phyloP scores from a whole-genome alignment of 768 basidiomycete genomes.

The Kwoniella shandongensis region DNA sequence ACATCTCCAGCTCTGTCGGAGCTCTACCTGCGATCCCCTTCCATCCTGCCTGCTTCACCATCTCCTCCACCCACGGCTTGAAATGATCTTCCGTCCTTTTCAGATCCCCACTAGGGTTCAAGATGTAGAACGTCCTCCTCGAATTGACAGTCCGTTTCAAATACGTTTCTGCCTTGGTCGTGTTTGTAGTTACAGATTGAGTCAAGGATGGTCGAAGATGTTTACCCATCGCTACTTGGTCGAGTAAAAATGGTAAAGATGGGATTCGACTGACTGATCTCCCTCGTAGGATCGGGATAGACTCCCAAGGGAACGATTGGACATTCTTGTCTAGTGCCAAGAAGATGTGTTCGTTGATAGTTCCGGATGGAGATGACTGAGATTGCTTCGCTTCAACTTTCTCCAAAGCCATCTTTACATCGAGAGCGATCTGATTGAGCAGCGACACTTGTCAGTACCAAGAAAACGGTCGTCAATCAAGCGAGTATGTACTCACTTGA shows the following conservation, averaged over 20 bases:
- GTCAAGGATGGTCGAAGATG: conserved; percentile 54
- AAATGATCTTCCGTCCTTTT: conserved; percentile 79
- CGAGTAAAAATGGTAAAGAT: conserved; percentile 79
- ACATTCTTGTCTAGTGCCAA: conserved; percentile 85
- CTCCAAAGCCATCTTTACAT: conserved; percentile 73
- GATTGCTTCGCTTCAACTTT: conserved; percentile 61
- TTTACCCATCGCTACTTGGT: conserved; percentile 68
- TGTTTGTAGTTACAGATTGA: conserved; percentile 10
- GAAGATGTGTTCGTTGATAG: conserved; percentile 69
- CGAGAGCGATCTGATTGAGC: conserved; percentile 64
- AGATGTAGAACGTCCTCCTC: conserved; percentile 71
- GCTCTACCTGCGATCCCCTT: conserved; percentile 71
- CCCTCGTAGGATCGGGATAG: conserved; percentile 78
- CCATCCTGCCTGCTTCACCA: conserved; percentile 73
- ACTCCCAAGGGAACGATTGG: conserved; percentile 93
- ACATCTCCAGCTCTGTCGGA: conserved; percentile 81
- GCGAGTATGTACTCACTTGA: conserved; percentile 59
- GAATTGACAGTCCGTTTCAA: conserved; percentile 66
- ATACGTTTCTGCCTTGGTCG: conserved; percentile 26
- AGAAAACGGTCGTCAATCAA: neutral
- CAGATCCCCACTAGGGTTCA: conserved; percentile 92
- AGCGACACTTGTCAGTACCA: too few relatives aligned
- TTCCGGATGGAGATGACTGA: conserved; percentile 49
- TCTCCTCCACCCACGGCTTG: conserved; percentile 69
- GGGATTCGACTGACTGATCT: conserved; percentile 91